Base-by-base conservation (phyloP, 2,329 filamentous ascomycete species). In the Diaporthe destruens region DNA sequence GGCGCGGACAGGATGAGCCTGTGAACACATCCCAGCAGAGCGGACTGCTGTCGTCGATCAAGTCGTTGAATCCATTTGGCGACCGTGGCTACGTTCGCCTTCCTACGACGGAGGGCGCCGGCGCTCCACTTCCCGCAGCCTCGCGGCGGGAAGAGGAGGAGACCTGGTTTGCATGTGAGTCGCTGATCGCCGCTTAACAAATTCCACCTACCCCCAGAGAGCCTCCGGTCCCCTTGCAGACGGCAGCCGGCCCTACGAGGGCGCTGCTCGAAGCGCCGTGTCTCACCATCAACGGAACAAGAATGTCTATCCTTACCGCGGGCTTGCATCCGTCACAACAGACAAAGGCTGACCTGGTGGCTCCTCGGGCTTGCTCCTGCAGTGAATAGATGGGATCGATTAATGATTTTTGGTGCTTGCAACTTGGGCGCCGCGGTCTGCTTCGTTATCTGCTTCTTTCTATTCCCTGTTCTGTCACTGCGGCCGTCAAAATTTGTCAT, bases 381-480 rank as follows among this genome's bases (percentile, higher is more conserved):
- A 98, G 96, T 99, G 86, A 98, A 94, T 85, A 91, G 96, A 85
- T 98, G 96, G 96, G 96, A 99, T 85, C 93, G 96, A 72, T 86
- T 98, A 80, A 88, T 99, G 81, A 90, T 98, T 79, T 99, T 99
- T 84, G 92, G 90, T 76, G 94, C 92, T 80, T 97, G 96, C 86
- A 97, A 98, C 84, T 83, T 98, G 78, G 95, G 93, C 74, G 95
- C 96, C 75, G 87, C 94, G 76, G 94, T 93, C 77, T 96, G 97
- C 86, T 98, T 99, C 86, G 90, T 97, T 81, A 91, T 97, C 78
- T 95, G 94, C 87, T 97, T 98, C 85, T 92, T 92, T 77, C 87
- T 98, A 72, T 96, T 97, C 85, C 95, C 95, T 70, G 88, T 95
- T 74, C 88, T 98, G 77, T 89, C 93, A 76, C 83, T 94, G 76